Evolutionary conservation across 257 asterid genomes (phyloP).

Genomic region (Lycium ferocissimum): DNA sequence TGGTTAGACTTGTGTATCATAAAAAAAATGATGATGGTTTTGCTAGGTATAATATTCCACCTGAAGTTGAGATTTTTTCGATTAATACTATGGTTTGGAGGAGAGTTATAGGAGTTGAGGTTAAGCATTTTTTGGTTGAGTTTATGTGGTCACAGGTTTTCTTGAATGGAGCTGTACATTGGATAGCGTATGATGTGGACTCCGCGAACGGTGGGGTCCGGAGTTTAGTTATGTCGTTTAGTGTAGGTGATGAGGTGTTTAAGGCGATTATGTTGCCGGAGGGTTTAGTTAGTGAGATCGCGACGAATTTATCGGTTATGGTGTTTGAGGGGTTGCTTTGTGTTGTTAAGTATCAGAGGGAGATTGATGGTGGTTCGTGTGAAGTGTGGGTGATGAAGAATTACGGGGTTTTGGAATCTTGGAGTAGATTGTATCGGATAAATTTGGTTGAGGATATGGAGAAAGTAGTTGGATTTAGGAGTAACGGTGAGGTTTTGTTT

Average conservation of each 20-base stretch:
- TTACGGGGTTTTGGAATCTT: slow-evolving; percentile 56
- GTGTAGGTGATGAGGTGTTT: slow-evolving; percentile 51
- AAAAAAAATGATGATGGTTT: slow-evolving; percentile 9
- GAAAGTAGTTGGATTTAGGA: slow-evolving; percentile 51
- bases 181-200: slow-evolving; percentile 48
- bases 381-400: slow-evolving; percentile 68
- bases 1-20: slow-evolving; percentile 60
- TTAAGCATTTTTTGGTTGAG: slow-evolving; percentile 40
- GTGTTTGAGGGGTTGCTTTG: slow-evolving; percentile 46
- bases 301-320: slow-evolving; percentile 32
- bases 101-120: slow-evolving; percentile 30
- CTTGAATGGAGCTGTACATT: slow-evolving; percentile 52
- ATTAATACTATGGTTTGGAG: slow-evolving; percentile 53
- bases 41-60: slow-evolving; percentile 34
- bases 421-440: slow-evolving; percentile 59
- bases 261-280: slow-evolving; percentile 51
- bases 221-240: slow-evolving; percentile 49
- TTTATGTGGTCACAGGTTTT: slow-evolving; percentile 48
- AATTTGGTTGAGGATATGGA: slow-evolving; percentile 35
- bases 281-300: slow-evolving; percentile 38
- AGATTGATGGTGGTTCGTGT: slow-evolving; percentile 30
- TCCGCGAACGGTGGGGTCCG: neutral
- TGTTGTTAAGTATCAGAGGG: slow-evolving; percentile 38
- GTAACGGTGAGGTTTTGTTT: slow-evolving; percentile 52
- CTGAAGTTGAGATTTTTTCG: slow-evolving; percentile 54